These are phyloP conservation scores for Yamadazyma laniorum DNA, from an alignment of 805 yeast genomes.

Conservation along the genomic window DNA sequence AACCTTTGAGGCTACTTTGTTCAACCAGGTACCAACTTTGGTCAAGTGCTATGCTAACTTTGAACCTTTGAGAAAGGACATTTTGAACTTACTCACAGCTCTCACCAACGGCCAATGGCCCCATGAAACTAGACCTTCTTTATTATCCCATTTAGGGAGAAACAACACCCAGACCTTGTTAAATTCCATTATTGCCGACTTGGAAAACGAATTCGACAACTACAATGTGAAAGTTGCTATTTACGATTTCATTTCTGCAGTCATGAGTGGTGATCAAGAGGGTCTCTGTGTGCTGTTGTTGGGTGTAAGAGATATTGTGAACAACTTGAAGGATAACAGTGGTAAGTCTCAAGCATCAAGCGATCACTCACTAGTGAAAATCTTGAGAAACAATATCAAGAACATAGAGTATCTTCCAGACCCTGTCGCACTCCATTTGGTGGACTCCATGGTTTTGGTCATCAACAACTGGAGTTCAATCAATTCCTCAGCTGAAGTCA, in stretches of 20 bases:
- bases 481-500: constrained; percentile 23
- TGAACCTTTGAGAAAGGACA: constrained; percentile 44
- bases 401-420: constrained; percentile 56
- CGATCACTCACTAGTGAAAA: constrained; percentile 46
- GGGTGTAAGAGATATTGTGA: constrained; percentile 55
- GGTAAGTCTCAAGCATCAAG: constrained; percentile 7
- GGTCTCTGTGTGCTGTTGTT: constrained; percentile 71
- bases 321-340: constrained; percentile 23
- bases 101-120: constrained; percentile 58
- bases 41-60: constrained; percentile 57
- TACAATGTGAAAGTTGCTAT: constrained; percentile 51
- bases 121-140: constrained; percentile 63
- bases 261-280: constrained; percentile 71
- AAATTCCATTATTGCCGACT: constrained; percentile 56
- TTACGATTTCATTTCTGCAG: constrained; percentile 64
- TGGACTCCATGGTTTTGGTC: constrained; percentile 72
- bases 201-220: constrained; percentile 56
- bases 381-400: constrained; percentile 54
- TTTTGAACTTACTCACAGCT: constrained; percentile 56
- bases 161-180: constrained; percentile 58
- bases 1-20: constrained; percentile 61
- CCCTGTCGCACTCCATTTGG: constrained; percentile 60
- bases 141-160: constrained; percentile 78
- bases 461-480: constrained; percentile 62
- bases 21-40: constrained; percentile 52